A percentile compares a stretch with the other conserved stretches of the same genome.
Evolutionary conservation across 352 stramenopile genomes (phyloP).

Genomic region (Pythium plurisporium): DNA sequence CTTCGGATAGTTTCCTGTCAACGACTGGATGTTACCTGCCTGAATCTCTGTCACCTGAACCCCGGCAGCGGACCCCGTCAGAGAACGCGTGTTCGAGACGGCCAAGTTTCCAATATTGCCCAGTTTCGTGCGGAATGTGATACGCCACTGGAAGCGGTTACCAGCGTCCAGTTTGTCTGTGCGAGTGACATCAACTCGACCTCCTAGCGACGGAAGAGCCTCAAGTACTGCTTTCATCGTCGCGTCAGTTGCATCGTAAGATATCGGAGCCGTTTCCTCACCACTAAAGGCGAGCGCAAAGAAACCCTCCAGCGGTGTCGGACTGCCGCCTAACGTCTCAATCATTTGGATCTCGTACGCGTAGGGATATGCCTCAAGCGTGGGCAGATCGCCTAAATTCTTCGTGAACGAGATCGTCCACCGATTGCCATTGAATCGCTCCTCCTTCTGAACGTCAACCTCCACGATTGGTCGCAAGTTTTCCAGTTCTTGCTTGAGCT

Average conservation of each 20-base stretch:
- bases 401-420: conserved; percentile 96
- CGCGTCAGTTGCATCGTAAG: conserved; percentile 81
- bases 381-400: conserved; percentile 91
- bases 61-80: conserved; percentile 55
- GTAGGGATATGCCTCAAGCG: conserved; percentile 83
- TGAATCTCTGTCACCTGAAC: conserved; percentile 66
- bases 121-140: conserved; percentile 91
- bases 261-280: conserved; percentile 71
- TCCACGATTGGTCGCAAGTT: conserved; percentile 44
- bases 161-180: conserved; percentile 57
- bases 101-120: conserved; percentile 75
- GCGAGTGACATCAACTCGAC: conserved; percentile 87
- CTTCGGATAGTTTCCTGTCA: conserved; percentile 74
- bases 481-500: conserved; percentile 88
- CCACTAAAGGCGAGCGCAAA: conserved; percentile 86
- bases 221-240: conserved; percentile 89
- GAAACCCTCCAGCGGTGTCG: conserved; percentile 89
- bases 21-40: conserved; percentile 49
- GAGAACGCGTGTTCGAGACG: conserved; percentile 14
- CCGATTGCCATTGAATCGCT: conserved; percentile 80
- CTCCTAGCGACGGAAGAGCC: conserved; percentile 71
- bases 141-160: conserved; percentile 88
- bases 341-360: conserved; percentile 94
- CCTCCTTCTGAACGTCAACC: conserved; percentile 67
- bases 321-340: conserved; percentile 83